phyloP scores from a whole-genome alignment of 495 filamentous ascomycete genomes.

The Neohortaea acidophila region DNA sequence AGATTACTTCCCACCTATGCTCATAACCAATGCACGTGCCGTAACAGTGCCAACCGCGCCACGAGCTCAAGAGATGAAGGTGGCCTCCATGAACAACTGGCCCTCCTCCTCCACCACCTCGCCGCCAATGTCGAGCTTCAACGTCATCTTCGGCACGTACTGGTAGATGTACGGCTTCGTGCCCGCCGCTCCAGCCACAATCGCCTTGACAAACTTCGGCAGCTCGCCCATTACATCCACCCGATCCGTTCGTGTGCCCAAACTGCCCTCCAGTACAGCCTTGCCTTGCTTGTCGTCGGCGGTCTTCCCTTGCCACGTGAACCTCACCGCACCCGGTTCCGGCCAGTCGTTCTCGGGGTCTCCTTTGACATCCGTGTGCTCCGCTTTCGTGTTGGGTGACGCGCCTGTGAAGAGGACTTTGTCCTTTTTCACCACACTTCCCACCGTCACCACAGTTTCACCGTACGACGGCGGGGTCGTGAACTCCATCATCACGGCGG shows the following conservation, averaged over 20 bases:
- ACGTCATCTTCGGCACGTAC: conserved; percentile 52
- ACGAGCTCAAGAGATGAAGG: conserved; percentile 61
- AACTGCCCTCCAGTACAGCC: conserved; percentile 50
- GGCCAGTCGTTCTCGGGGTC: conserved; percentile 80
- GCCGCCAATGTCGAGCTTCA: conserved; percentile 75
- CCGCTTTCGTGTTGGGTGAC: conserved; percentile 35
- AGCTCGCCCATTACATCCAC: conserved; percentile 95
- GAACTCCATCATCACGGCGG: conserved; percentile 88
- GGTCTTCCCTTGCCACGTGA: conserved; percentile 61
- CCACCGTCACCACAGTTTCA: conserved; percentile 69
- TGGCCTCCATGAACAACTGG: conserved; percentile 65
- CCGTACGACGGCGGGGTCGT: conserved; percentile 93
- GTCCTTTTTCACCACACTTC: conserved; percentile 64
- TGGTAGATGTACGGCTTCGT: conserved; percentile 97
- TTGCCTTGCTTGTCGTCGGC: conserved; percentile 57
- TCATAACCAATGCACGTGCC: too few species aligned
- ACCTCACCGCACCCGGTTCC: conserved; percentile 60
- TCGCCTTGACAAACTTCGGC: conserved; percentile 83
- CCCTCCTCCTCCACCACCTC: conserved; percentile 64
- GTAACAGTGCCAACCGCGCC: too few species aligned
- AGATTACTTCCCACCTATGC: too few species aligned
- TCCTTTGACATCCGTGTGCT: conserved; percentile 48
- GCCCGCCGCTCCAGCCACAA: conserved; percentile 72
- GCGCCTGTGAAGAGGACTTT: conserved; percentile 62
- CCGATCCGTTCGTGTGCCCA: conserved; percentile 62